Evolutionary conservation across 805 yeast genomes (phyloP), one percentile per base, ranked within the genome.

Genomic region (Zygosaccharomyces bisporus): DNA sequence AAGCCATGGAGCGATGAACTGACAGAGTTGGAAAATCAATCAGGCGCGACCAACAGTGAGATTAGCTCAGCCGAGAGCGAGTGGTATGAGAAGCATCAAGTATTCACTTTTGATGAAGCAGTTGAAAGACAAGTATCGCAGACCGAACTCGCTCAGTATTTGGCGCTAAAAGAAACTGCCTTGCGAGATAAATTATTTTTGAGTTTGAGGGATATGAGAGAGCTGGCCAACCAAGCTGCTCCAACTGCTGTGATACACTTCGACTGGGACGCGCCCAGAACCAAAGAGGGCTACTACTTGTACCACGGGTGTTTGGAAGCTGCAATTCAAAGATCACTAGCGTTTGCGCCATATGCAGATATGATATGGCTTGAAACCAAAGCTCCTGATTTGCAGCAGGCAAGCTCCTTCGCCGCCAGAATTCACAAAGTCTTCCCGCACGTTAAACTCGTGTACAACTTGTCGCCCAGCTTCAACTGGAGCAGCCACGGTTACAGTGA

Each of bases 401-500:
- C 83, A 6, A 63, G 61, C 43, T 60, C 56, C 2, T 71, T 77
- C 50, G 78, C 82, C 12, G 55, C 64, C 10, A 59, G 62, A 39
- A 71, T 80, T 46, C 79, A 75, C 43, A 64, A 60, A 12, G 58
- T 67, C 19, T 70, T 63, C 56, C 84, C 84, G 12, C 67, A 72
- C 19, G 74, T 72, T 51, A 75, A 77, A 68, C 66, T 80, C 17
- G 85, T 79, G 5, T 80, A 80, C 56, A 80, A 80, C 54, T 64
- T 78, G 44, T 72, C 79, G 19, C 85, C 84, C 12, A 73, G 78
- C 16, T 80, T 78, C 64, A 77, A 80, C 61, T 80, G 84, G 82
- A 57, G 69, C 13, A 73, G 71, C 0, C 79, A 78, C 45, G 84
- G 83, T 1, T 80, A 75, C 58, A 55, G 67, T 13, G 74, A 71